Conservation (phyloP, 345 rosid genomes). For the Excoecaria agallocha region DNA sequence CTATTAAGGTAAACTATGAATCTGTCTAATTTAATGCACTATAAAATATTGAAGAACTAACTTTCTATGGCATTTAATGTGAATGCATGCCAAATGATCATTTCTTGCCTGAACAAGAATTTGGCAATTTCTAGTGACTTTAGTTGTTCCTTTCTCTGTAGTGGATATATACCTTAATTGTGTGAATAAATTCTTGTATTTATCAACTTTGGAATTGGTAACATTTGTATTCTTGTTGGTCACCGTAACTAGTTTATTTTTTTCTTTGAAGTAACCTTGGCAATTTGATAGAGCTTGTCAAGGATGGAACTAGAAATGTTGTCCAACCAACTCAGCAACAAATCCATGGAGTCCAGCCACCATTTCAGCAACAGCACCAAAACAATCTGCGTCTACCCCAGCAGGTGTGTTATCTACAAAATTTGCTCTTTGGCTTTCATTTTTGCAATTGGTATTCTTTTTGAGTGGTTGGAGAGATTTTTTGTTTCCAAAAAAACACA, state of each 20-base stretch:
- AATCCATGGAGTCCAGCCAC: constrained; percentile 56
- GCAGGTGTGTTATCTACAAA: constrained; percentile 49
- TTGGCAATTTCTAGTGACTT: neutral
- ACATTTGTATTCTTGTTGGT: constrained; percentile 11
- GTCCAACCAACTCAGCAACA: constrained; percentile 62
- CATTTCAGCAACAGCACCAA: constrained; percentile 66
- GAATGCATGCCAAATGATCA: neutral
- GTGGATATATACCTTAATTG: neutral
- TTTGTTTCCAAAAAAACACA: neutral
- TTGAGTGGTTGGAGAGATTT: neutral
- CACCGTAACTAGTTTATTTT: constrained; percentile 19
- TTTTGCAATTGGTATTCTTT: neutral
- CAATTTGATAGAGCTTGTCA: constrained; percentile 69
- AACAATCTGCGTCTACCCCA: constrained; percentile 56
- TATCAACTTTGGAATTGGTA: neutral
- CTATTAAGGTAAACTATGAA: neutral
- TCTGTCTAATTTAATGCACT: neutral
- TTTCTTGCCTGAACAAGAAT: neutral
- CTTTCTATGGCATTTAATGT: neutral
- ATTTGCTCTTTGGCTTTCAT: neutral
- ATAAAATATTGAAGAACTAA: neutral
- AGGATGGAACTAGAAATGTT: constrained; percentile 53
- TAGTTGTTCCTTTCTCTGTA: neutral
- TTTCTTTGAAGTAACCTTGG: constrained; percentile 51
- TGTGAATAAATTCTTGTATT: neutral